Conservation (phyloP, 2,329 filamentous ascomycete genomes). For the Fragosphaeria purpurea region DNA sequence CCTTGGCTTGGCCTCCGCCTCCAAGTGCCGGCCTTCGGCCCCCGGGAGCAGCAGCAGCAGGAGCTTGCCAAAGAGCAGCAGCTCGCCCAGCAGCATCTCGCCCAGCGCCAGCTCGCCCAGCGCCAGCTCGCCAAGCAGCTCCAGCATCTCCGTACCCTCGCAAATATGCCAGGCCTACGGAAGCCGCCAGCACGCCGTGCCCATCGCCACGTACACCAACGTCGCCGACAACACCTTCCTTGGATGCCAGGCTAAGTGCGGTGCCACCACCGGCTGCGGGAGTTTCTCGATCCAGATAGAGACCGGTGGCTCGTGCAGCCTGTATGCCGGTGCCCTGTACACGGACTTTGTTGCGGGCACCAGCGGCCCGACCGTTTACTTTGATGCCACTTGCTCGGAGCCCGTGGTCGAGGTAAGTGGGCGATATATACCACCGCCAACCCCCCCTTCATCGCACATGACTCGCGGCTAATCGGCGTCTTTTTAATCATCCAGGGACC, state of each 20-base stretch:
- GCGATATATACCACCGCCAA: not conserved
- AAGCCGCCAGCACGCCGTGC: not conserved
- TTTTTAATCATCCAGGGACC: not conserved
- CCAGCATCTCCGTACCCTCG: not conserved
- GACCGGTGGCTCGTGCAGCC: conserved; percentile 1
- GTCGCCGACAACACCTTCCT: conserved; percentile 3
- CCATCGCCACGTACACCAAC: not conserved
- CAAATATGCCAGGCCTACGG: conserved; percentile 4
- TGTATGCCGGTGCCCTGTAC: not conserved
- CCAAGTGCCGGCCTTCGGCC: conserved; percentile 1
- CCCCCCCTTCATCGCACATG: not conserved
- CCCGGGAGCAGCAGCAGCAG: not conserved
- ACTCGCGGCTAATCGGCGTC: not conserved
- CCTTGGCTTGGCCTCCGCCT: conserved; percentile 1
- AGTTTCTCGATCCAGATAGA: conserved; percentile 5
- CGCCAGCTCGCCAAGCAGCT: not conserved
- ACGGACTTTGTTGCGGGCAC: not conserved
- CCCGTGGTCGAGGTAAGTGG: conserved; percentile 1
- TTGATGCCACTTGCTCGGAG: conserved; percentile 3
- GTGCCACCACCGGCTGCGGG: not conserved
- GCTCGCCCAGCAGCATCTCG: not conserved
- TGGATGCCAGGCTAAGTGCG: conserved; percentile 1
- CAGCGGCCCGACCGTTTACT: conserved; percentile 1
- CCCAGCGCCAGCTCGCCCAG: too few relatives aligned
- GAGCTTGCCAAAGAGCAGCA: not conserved